Conservation (phyloP, 441 rosid species). For the Adansonia gregorii region DNA sequence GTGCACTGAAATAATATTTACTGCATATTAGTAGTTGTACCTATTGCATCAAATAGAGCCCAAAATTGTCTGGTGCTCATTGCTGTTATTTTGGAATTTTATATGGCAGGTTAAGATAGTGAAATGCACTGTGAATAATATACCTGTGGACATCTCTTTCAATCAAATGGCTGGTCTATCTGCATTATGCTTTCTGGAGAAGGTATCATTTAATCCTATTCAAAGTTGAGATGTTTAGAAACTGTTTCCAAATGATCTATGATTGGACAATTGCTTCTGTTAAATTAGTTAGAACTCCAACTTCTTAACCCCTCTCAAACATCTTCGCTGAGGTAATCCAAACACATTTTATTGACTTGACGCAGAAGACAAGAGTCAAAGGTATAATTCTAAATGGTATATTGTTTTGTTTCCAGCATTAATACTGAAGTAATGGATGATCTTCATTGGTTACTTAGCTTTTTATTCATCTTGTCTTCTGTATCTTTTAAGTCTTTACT, state of each 20-base stretch:
- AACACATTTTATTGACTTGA: conserved; percentile 5
- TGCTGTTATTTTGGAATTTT: conserved; percentile 17
- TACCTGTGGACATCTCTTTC: conserved; percentile 66
- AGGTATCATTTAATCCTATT: conserved; percentile 42
- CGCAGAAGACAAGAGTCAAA: not conserved
- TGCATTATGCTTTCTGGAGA: conserved; percentile 64
- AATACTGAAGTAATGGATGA: not conserved
- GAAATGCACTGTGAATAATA: conserved; percentile 56
- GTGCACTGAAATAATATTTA: conserved; percentile 6
- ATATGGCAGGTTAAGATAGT: conserved; percentile 59
- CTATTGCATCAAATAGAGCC: conserved; percentile 7
- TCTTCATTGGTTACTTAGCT: not conserved
- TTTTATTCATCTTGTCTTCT: conserved; percentile 6
- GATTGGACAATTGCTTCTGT: conserved; percentile 13
- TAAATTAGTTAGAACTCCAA: not conserved
- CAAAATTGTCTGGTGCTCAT: conserved; percentile 19
- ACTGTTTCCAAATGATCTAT: not conserved
- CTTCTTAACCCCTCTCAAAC: conserved; percentile 15
- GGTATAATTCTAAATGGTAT: conserved; percentile 4
- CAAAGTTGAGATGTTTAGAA: not conserved
- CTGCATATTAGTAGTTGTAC: not conserved
- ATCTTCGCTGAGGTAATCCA: conserved; percentile 1
- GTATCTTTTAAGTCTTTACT: not conserved
- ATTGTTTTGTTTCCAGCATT: not conserved
- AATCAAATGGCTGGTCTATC: conserved; percentile 60